Conservation (phyloP, 306 rosid genomes). For the Oxytropis ochrocephala region DNA sequence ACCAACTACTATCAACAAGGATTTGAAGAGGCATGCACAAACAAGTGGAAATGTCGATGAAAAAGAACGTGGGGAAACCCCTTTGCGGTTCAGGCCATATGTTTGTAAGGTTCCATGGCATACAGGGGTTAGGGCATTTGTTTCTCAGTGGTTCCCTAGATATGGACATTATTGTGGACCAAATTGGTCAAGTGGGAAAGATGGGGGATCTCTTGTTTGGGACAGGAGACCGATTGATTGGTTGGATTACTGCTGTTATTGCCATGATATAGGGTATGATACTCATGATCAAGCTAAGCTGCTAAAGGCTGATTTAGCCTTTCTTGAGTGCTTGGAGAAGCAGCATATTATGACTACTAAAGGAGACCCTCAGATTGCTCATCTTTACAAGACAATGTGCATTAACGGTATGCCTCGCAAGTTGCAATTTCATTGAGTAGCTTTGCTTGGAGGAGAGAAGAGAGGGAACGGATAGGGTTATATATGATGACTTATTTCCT, state of each 20-base stretch:
- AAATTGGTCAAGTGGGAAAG: constrained; percentile 94
- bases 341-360: constrained; percentile 60
- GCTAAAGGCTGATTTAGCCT: constrained; percentile 77
- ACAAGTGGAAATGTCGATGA: constrained; percentile 15
- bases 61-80: constrained; percentile 2
- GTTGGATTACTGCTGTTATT: constrained; percentile 95
- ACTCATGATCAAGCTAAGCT: constrained; percentile 73
- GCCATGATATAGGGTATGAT: constrained; percentile 97
- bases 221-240: constrained; percentile 92
- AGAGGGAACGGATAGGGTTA: background rate
- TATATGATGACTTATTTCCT: background rate
- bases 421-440: background rate
- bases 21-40: constrained; percentile 49
- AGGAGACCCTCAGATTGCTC: constrained; percentile 68
- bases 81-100: constrained; percentile 73
- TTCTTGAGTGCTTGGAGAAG: constrained; percentile 90
- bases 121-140: constrained; percentile 73
- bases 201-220: constrained; percentile 69
- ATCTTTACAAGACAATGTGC: constrained; percentile 77
- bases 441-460: background rate
- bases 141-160: constrained; percentile 81
- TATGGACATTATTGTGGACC: constrained; percentile 99
- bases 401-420: constrained; percentile 45
- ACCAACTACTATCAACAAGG: constrained; percentile 60
- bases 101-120: constrained; percentile 97